Base-by-base conservation (phyloP, 495 filamentous ascomycete species). In the Tuber aestivum region DNA sequence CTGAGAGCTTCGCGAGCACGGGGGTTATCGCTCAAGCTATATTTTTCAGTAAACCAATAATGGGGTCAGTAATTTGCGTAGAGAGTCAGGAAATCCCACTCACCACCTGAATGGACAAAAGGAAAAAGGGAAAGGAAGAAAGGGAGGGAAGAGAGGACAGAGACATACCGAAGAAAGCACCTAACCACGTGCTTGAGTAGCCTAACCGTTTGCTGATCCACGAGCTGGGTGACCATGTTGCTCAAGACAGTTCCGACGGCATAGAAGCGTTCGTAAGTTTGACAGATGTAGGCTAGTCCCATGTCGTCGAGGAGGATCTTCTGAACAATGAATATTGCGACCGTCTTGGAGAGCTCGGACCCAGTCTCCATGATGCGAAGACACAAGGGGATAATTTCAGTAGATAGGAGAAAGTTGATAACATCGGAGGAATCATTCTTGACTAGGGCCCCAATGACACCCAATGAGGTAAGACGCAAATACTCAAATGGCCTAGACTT, bases 291-390 rank as follows among this genome's bases (percentile, higher is more conserved):
- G 56, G 92, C 93, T 75, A 99, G 87, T n/a, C 95, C 95, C 83
- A 95, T 93, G 79, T 99, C 95, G 83, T 99, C 95, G 6, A 99
- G 87, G 56, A 99, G 86, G 45, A 99, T 99, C 86, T 99, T 99
- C 86, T 99, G 95, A n/a, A 99, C 95, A 81, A 99, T 99, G 86
- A 99, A 99, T 77, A 99, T 99, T 48, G 95, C 95, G 14, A 99
- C 95, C 1, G 95, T 99, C 86, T 99, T 99, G 87, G 94, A 97
- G 69, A 99, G 87, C 83, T 99, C 95, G 0, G 95, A 98, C 44
- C 96, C 96, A 0, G 95, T 99, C 86, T 99, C 95, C 95, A 99
- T 99, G 82, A 99, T 98, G 44, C 95, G 90, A 40, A 99, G 92
- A 83, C 95, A 99, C 5, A 99, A 89, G 9, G 95, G 95, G 73